Base-by-base conservation (phyloP, 2,329 filamentous ascomycete species). In the Neonectria hederae region DNA sequence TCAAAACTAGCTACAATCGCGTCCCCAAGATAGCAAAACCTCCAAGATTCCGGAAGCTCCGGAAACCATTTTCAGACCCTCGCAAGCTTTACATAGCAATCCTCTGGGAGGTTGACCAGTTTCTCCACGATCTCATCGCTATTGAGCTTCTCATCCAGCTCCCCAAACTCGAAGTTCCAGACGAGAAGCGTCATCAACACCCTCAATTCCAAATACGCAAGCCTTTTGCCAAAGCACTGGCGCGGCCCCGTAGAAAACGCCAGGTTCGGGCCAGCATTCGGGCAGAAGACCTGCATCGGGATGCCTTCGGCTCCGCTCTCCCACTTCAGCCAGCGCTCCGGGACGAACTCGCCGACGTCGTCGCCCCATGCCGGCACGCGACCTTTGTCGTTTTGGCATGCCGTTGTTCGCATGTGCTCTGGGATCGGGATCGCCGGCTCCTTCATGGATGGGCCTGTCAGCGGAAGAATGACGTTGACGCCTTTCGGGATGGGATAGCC, bases 181-280 rank as follows among this genome's bases (percentile, higher is more conserved):
- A 79, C 69, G 40, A 81, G 66, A 56, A 81, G 62, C 22, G 75
- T 77, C 38, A 79, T 69, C 48, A 77, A 63, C n/a, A 79, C 76
- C 35, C 74, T 71, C 65, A 82, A 35, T 65, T 79, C 71, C 40
- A 80, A 43, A 35, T 78, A 73, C 1, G 78, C 80, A 63, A 82
- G 63, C 65, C 69, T 76, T 58, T 74, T 75, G 0, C 81, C 80
- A 52, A 76, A 82, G 57, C 81, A 83, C 1, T 76, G 76, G 2
- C 81, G 68, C 3, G 76, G 73, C 0, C 81, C 81, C 6, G 74
- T 48, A 0, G 78, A 77, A 65, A 82, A 83, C 0, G 76, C 69
- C 24, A 81, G 66, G 13, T 63, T 72, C 0, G 79, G 80, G 0
- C 79, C 80, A 0, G 79, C 77, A 49, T 71, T 62, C 1, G 73